Evolutionary conservation across 768 basidiomycete genomes (phyloP).

Genomic region (Leucogyrophana mollusca): DNA sequence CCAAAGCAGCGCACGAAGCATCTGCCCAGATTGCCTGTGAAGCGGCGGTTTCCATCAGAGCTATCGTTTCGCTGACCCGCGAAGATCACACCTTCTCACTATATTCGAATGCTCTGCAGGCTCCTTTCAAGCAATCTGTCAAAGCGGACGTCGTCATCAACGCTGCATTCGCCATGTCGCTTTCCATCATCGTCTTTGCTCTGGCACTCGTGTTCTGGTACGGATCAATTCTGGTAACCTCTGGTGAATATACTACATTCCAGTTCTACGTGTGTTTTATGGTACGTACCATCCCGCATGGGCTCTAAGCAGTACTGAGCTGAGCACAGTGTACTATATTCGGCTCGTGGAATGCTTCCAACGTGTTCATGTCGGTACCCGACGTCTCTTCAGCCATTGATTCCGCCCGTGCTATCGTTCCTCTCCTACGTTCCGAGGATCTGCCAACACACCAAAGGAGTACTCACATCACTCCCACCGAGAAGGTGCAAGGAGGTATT

Average conservation of each 20-base stretch:
- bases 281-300: conserved; percentile 32
- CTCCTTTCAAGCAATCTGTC: conserved; percentile 40
- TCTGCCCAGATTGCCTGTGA: conserved; percentile 57
- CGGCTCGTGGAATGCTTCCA: too few relatives aligned
- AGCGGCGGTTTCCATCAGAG: conserved; percentile 52
- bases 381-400: conserved; percentile 49
- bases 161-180: conserved; percentile 43
- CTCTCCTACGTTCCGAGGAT: too few relatives aligned
- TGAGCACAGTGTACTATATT: too few relatives aligned
- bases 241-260: conserved; percentile 29
- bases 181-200: conserved; percentile 45
- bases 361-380: conserved; percentile 47
- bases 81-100: conserved; percentile 43
- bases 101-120: conserved; percentile 40
- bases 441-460: too few relatives aligned
- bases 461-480: too few relatives aligned
- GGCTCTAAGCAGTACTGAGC: too few relatives aligned
- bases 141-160: conserved; percentile 32
- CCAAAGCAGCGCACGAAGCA: not conserved
- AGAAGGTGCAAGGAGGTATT: conserved; percentile 43
- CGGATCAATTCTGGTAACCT: conserved; percentile 35
- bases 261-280: conserved; percentile 51
- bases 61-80: conserved; percentile 53
- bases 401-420: conserved; percentile 43
- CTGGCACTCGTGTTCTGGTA: conserved; percentile 48